Conservation (phyloP, 352 stramenopile species). For the Peronosclerospora sorghi region DNA sequence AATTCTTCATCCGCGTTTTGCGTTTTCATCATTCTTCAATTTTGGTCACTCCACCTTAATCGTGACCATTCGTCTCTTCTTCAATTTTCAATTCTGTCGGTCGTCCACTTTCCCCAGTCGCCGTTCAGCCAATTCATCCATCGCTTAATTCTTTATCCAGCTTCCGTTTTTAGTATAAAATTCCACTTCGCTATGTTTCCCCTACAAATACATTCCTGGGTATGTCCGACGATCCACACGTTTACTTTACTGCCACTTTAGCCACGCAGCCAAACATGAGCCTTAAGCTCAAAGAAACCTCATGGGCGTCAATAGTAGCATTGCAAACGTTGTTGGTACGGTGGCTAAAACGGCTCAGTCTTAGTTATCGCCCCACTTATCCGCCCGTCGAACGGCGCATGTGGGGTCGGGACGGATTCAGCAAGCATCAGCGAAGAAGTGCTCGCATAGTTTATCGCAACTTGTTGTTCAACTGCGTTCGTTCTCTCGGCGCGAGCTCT, state of each 20-base stretch:
- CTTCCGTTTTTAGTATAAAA: slow-evolving; percentile 24
- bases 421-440: slow-evolving; percentile 16
- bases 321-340: slow-evolving; percentile 1
- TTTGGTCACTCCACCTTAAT: slow-evolving; percentile 24
- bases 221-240: slow-evolving; percentile 6
- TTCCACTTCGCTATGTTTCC: slow-evolving; percentile 24
- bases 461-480: slow-evolving; percentile 16
- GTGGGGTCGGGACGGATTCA: slow-evolving; percentile 7
- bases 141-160: slow-evolving; percentile 28
- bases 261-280: slow-evolving; percentile 4
- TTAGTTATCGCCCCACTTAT: slow-evolving; percentile 14
- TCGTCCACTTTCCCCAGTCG: slow-evolving; percentile 17
- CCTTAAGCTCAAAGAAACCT: slow-evolving; percentile 15
- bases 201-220: slow-evolving; percentile 33
- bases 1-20: slow-evolving; percentile 15
- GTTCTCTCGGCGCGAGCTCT: slow-evolving; percentile 26
- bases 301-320: slow-evolving; percentile 3
- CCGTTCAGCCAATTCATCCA: slow-evolving; percentile 18
- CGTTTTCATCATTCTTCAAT: slow-evolving; percentile 22
- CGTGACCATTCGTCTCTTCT: slow-evolving; percentile 20
- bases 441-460: slow-evolving; percentile 12
- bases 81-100: slow-evolving; percentile 20
- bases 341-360: slow-evolving; percentile 20
- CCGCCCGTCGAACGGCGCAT: slow-evolving; percentile 13
- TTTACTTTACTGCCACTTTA: slow-evolving; percentile 5